Conservation (phyloP, 2,329 filamentous ascomycete species). For the Verticillium alfalfae region DNA sequence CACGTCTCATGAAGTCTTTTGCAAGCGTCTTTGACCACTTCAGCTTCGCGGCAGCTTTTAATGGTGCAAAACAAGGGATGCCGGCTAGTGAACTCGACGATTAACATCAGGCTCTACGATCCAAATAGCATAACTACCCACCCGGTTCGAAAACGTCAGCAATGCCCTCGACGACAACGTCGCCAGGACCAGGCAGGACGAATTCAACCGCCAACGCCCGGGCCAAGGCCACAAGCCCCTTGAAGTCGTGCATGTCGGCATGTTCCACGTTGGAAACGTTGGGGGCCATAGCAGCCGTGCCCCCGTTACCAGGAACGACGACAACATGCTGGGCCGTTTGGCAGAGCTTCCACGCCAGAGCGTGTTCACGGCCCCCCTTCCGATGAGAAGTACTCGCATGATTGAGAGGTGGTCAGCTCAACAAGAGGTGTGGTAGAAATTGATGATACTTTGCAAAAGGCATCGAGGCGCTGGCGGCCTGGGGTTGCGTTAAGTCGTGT, state of each 20-base stretch:
- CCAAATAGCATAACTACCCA: background rate
- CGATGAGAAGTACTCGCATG: conserved; percentile 67
- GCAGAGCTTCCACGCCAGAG: conserved; percentile 87
- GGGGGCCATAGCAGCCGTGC: conserved; percentile 59
- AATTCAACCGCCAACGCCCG: conserved; percentile 70
- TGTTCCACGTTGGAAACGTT: conserved; percentile 68
- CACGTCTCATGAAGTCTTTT: conserved; percentile 94
- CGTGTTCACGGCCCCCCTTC: conserved; percentile 91
- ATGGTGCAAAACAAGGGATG: conserved; percentile 82
- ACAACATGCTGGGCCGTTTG: conserved; percentile 70
- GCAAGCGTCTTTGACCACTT: conserved; percentile 97
- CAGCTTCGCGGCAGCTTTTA: conserved; percentile 76
- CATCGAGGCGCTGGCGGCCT: too few species aligned
- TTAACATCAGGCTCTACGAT: background rate
- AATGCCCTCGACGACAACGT: conserved; percentile 87
- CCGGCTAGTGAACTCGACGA: conserved; percentile 35
- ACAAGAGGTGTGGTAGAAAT: too few species aligned
- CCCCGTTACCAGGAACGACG: conserved; percentile 76
- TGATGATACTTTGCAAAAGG: too few species aligned
- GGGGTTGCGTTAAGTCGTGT: too few species aligned
- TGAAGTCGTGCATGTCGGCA: conserved; percentile 72
- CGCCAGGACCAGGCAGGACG: conserved; percentile 86
- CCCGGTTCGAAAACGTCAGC: conserved; percentile 68
- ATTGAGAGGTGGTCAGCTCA: background rate
- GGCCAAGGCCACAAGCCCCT: conserved; percentile 69